Evolutionary conservation across 768 basidiomycete species (phyloP).

Genomic region (Melanogaster broomeanus): DNA sequence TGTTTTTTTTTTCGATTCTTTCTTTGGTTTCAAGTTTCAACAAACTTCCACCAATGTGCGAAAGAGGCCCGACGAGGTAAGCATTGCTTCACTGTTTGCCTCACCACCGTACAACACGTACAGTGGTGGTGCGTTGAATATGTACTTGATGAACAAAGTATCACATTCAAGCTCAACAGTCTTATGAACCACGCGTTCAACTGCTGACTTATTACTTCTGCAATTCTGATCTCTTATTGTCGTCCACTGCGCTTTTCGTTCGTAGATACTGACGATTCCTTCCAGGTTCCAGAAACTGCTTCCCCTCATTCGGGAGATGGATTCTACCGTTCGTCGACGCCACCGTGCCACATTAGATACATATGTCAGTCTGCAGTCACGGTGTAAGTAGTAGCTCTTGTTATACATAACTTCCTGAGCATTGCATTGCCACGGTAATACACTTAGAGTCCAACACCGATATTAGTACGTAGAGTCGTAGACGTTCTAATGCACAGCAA

Average conservation of each 20-base stretch:
- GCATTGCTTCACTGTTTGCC: neutral
- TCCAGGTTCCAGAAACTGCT: neutral
- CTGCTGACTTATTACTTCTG: conserved; percentile 44
- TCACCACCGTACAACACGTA: too few species aligned
- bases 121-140: too few species aligned
- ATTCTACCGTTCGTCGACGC: too few species aligned
- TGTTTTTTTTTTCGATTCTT: neutral
- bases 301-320: neutral
- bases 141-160: conserved; percentile 37
- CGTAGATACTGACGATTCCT: neutral
- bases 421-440: neutral
- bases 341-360: too few species aligned
- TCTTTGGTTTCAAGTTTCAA: neutral
- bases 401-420: neutral
- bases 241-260: neutral
- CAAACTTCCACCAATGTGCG: too few species aligned
- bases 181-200: conserved; percentile 41
- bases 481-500: conserved; percentile 4
- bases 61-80: neutral
- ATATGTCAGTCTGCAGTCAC: too few species aligned
- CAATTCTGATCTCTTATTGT: conserved; percentile 40
- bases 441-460: conserved; percentile 4
- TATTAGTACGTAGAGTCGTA: conserved; percentile 13
- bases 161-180: conserved; percentile 54
- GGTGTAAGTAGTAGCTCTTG: too few species aligned